Base-by-base conservation (phyloP, 495 filamentous ascomycete genomes). In the Immersiella caudata region DNA sequence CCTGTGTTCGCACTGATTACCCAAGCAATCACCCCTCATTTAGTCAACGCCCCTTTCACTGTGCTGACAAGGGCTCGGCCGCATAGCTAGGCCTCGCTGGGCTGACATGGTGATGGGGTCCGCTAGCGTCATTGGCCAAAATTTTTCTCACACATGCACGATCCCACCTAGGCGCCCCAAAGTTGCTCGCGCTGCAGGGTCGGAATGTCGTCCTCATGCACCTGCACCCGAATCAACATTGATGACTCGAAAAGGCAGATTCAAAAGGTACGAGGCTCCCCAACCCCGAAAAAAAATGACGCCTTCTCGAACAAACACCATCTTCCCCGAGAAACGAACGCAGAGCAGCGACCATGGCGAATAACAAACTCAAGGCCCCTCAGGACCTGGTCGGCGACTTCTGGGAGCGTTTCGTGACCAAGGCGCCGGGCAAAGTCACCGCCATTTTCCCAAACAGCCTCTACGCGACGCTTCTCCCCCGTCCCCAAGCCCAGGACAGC, bases 341-440 rank as follows among this genome's bases (percentile, higher is more conserved):
- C 6, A 46, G 14, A 59, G 27, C 57, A n/a, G 27, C 26, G 26
- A 59, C 26, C 14, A 62, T 62, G 59, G 29, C 59, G 9, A 18
- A 12, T 9, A 24, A 40, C 21, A 50, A 40, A 18, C 29, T 46
- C 59, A 61, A 62, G 40, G 46, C 50, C 24, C 70, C 70, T 5
- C 70, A 72, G 56, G 64, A 69, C 64, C n/a, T 62, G 2, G 25
- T 72, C 21, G 24, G 40, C 67, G 60, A 60, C 46, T 72, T 72
- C 67, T 72, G 70, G 70, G 22, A 60, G 6, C 25, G 21, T 21
- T 72, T 69, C 70, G 24, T 67, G 25, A 62, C 67, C 21, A 61
- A 67, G 25, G 59, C 49, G 22, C 70, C 70, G 0, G 67, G 70
- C 46, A 72, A 72, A 26, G 70, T 72, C 12, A 72, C 70, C 24